Evolutionary conservation across 2,329 filamentous ascomycete genomes (phyloP), one percentile per base, ranked within the genome.

Genomic region (Peltaster fructicola): DNA sequence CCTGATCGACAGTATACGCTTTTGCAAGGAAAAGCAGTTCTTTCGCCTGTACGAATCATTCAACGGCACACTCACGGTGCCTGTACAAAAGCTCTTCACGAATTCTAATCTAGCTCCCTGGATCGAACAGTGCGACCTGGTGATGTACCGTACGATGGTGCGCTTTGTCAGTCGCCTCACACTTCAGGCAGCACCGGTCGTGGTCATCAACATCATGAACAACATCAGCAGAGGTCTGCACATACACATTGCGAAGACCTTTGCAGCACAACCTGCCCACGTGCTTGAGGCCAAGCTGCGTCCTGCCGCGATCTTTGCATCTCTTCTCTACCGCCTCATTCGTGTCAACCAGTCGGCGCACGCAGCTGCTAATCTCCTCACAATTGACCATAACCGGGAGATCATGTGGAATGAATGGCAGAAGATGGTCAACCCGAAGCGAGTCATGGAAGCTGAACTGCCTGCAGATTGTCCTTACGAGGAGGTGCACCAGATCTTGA

Each of bases 71-170:
- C 66, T 98, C 41, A 98, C 88, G 1, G 90, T 93, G 51, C 88
- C 88, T 5, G 85, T 95, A 3, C 82, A 93, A 50, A 93, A 90
- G 50, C 57, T 98, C 3, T 76, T 98, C 41, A 72, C 73, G 8
- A 71, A 91, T 42, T 71, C 76, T 3, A 73, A 72, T 27, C 59
- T 95, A 27, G 80, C 82, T 3, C 66, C 76, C 2, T 98, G 88
- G 88, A 90, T 98, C 32, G 79, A 88, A 46, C 77, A 91, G 48
- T 92, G 81, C 47, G 88, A 98, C 49, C 90, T 88, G 54, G 65
- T 85, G 16, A 78, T 93, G 56, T 98, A 98, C 47, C 82, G 95
- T 49, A 82, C 84, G 38, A 92, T 95, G 77, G 82, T 93, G 55
- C 73, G 75, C 26, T 90, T 93, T 32, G 71, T 95, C 19, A 77